Evolutionary conservation across 2,329 filamentous ascomycete genomes (phyloP), one percentile per base, ranked within the genome.

Genomic region (Fusarium nematophilum): DNA sequence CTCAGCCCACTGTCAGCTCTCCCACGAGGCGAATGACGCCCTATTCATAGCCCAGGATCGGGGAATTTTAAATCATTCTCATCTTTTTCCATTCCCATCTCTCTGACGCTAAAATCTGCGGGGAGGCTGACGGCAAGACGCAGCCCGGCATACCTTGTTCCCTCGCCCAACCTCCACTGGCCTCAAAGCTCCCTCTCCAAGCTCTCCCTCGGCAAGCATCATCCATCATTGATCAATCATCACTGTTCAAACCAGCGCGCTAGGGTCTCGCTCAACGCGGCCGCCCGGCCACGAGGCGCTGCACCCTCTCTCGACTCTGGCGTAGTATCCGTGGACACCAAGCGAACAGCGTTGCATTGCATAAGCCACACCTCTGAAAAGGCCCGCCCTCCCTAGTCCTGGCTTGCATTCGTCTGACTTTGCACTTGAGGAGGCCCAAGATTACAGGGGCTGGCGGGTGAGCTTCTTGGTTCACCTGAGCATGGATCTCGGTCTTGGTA

Each of bases 251-350:
- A 14, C 31, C 17, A 25, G 23, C 33, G 51, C 60, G 60, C 60
- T 64, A 64, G 60, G 60, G 60, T 62, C 60, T 51, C 60, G 31
- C 64, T 43, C 38, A 49, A 62, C 47, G 60, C 60, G 60, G 60
- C 60, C 60, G 56, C 43, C 60, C 60, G 62, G 15, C 59, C 59
- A 57, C 40, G 58, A 61, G 15, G 55, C 56, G 13, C 31, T 38
- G 33, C 30, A 26, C 31, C 21, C n/a, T 31, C n/a, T 45, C 15
- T 50, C 29, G 11, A n/a, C 29, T 26, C 17, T 11, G n/a, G n/a
- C n/a, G n/a, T n/a, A n/a, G n/a, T n/a, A n/a, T n/a, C n/a, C n/a
- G n/a, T n/a, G n/a, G n/a, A n/a, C n/a, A n/a, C n/a, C 45, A 62
- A 62, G 58, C 57, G 57, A 62, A 58, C 18, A 57, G 31, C 38